phyloP scores from a whole-genome alignment of 306 rosid genomes.

The Prinsepia uniflora region DNA sequence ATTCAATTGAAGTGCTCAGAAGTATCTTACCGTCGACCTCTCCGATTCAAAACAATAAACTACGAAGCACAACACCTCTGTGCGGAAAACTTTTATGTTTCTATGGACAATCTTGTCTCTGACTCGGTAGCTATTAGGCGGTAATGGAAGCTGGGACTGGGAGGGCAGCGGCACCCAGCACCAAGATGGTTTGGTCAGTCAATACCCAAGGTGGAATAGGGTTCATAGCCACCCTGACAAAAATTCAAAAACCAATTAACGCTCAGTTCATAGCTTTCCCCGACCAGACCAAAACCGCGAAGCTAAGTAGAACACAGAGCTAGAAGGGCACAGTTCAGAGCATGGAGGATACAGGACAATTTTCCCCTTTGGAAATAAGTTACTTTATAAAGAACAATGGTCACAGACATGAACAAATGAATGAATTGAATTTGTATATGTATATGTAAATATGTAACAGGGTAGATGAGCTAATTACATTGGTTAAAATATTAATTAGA shows the following conservation, averaged over 20 bases:
- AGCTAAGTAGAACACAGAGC: conserved; percentile 1
- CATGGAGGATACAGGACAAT: neutral
- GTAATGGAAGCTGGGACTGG: conserved; percentile 25
- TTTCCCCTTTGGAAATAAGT: neutral
- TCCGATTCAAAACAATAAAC: neutral
- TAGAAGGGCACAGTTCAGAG: neutral
- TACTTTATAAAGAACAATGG: neutral
- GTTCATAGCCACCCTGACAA: conserved; percentile 44
- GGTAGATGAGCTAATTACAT: conserved; percentile 17
- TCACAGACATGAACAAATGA: neutral
- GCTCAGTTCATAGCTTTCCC: neutral
- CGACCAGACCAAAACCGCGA: neutral
- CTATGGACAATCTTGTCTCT: conserved; percentile 16
- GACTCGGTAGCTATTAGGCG: conserved; percentile 4
- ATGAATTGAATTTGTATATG: conserved; percentile 5
- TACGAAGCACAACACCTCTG: neutral
- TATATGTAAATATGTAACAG: neutral
- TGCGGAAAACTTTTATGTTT: neutral
- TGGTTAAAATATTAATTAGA: conserved; percentile 1
- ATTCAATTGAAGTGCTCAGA: conserved; percentile 1
- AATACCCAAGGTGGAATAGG: conserved; percentile 46
- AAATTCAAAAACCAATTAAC: conserved; percentile 20
- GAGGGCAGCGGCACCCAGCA: conserved; percentile 8
- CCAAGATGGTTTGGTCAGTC: conserved; percentile 30
- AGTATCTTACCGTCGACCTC: neutral